phyloP scores from a whole-genome alignment of 805 yeast species.

The Wickerhamomyces pijperi region DNA sequence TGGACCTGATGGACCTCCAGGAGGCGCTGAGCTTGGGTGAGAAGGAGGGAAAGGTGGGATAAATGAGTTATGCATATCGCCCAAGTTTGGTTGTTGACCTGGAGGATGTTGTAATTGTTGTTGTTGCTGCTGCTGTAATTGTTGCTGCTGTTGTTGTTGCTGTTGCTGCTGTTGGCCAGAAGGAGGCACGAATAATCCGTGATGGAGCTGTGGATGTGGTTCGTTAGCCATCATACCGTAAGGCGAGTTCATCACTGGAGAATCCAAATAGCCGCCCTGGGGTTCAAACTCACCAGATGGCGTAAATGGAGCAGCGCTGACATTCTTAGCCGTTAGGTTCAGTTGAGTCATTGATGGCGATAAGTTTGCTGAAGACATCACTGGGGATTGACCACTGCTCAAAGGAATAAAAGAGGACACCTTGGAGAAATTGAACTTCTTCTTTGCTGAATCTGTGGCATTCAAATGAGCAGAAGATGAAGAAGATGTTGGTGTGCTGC shows the following conservation, averaged over 20 bases:
- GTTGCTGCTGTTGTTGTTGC: neutral
- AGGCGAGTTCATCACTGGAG: no score
- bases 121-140: no score
- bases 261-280: no score
- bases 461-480: neutral
- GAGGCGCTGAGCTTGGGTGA: constrained; percentile 4
- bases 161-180: neutral
- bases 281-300: no score
- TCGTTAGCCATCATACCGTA: no score
- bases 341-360: no score
- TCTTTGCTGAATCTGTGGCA: neutral
- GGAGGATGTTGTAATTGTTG: no score
- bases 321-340: no score
- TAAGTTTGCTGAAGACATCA: neutral
- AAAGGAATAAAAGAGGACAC: neutral
- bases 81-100: constrained; percentile 1
- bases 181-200: no score
- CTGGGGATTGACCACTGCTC: constrained; percentile 1
- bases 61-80: constrained; percentile 10
- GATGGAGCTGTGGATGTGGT: no score
- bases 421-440: neutral
- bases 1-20: no score
- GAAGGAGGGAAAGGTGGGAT: constrained; percentile 5
- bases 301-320: no score
- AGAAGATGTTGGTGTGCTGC: neutral